A percentile compares a stretch with the other conserved stretches of the same genome.
Evolutionary conservation across 75 land plant species (phyloP).

Genomic region (Cunninghamia lanceolata): DNA sequence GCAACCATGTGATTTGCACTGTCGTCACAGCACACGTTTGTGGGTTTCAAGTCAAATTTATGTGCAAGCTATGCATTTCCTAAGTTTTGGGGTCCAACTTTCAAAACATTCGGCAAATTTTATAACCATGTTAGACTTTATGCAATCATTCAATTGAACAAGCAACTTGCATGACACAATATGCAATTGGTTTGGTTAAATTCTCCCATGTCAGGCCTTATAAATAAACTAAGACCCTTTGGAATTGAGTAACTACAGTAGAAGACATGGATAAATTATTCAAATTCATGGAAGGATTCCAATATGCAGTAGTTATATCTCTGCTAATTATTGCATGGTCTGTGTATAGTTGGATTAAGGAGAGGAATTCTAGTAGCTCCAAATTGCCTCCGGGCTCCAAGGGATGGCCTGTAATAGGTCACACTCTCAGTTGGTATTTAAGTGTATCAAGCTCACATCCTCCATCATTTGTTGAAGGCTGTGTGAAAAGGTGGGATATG

Average conservation of each 20-base stretch:
- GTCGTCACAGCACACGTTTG: not conserved
- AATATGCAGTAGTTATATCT: not conserved
- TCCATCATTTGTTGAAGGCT: slow-evolving; percentile 39
- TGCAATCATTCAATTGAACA: not conserved
- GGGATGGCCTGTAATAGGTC: slow-evolving; percentile 45
- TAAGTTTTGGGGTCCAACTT: not conserved
- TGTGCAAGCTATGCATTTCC: not conserved
- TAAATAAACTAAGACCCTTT: not conserved
- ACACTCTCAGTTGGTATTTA: slow-evolving; percentile 41
- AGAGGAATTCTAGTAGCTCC: not conserved
- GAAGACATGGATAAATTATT: not conserved
- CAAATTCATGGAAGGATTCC: not conserved
- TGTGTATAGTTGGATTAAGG: not conserved
- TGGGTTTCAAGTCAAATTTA: not conserved
- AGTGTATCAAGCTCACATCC: slow-evolving; percentile 52
- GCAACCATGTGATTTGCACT: not conserved
- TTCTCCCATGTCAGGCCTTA: not conserved
- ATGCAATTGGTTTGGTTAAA: not conserved
- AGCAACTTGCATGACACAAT: not conserved
- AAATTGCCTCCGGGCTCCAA: slow-evolving; percentile 48
- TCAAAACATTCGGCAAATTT: not conserved
- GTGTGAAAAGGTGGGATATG: slow-evolving; percentile 31
- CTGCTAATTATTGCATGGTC: not conserved
- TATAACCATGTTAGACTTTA: not conserved
- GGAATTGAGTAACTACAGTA: not conserved